Evolutionary conservation across 2,329 filamentous ascomycete species (phyloP), one percentile per base, ranked within the genome.

Genomic region (Sporothrix mexicana): DNA sequence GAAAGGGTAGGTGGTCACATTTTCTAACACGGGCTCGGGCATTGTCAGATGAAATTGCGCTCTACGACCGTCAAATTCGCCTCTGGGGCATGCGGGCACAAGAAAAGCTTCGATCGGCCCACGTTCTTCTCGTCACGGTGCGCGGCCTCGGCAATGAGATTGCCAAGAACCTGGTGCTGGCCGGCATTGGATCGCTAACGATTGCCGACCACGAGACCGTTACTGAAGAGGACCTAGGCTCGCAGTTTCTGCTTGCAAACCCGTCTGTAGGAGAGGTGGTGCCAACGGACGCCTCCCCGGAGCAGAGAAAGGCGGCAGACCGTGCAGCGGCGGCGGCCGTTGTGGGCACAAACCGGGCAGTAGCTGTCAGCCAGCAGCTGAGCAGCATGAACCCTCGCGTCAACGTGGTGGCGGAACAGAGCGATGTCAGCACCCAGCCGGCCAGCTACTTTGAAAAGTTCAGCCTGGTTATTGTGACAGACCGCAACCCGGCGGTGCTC

Each of bases 81-180:
- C 90, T 99, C 43, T 99, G 96, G 96, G 96, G 96, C 59, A 93
- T 98, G 79, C 91, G 96, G 78, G 96, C 96, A 7, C 96, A 99
- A 81, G 92, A 97, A 80, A 94, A 92, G 80, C 94, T 99, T 73
- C 93, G 95, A 77, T 92, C 88, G 73, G 94, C 96, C 73, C 94
- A 94, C 79, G 92, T 99, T 77, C 90, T 98, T 62, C 89, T 99
- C 75, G 91, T 99, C 77, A 94, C 91, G 43, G 90, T 97, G 81
- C 93, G 92, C 79, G 94, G 93, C 0, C 88, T 99, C 17, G 94
- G 93, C 73, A 97, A 95, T 80, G 96, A 99, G 83, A 92, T 98
- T 71, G 95, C 96, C 75, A 99, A 99, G 85, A 99, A 98, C 80
- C 90, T 99, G 25, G 95, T 98, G 20, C 89, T 99, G 2, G 95